These are phyloP conservation scores for Citrullus amarus DNA, from an alignment of 306 rosid species.

Conservation along the genomic window DNA sequence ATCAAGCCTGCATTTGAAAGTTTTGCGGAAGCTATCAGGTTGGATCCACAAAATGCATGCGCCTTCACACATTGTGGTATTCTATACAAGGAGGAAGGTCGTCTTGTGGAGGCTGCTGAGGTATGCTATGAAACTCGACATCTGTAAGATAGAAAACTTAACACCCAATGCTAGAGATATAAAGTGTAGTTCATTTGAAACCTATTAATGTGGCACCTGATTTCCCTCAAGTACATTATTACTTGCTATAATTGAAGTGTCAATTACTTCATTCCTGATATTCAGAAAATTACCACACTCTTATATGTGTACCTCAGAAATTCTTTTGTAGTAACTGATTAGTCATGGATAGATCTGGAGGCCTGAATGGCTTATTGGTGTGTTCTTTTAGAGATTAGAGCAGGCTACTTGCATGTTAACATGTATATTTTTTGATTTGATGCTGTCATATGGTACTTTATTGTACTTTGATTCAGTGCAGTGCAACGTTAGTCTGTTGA, in stretches of 20 bases:
- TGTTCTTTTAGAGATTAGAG: neutral
- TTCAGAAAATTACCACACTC: neutral
- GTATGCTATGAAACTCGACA: conserved; percentile 26
- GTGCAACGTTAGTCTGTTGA: neutral
- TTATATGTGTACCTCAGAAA: neutral
- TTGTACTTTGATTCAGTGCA: neutral
- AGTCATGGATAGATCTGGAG: neutral
- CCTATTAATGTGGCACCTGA: neutral
- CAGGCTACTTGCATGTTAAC: neutral
- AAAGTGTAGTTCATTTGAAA: conserved; percentile 1
- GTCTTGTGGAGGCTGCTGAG: conserved; percentile 90
- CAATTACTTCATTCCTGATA: neutral
- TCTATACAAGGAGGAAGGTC: conserved; percentile 89
- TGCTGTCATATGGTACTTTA: neutral
- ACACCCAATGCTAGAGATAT: neutral
- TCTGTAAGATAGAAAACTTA: neutral
- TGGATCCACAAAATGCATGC: conserved; percentile 78
- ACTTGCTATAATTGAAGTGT: neutral
- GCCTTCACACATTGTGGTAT: conserved; percentile 92
- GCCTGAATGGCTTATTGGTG: neutral
- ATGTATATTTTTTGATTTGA: neutral
- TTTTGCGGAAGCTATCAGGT: conserved; percentile 62
- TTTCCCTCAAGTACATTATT: neutral
- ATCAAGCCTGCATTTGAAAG: conserved; percentile 74
- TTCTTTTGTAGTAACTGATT: neutral